phyloP scores from a whole-genome alignment of 2,329 filamentous ascomycete genomes.

The Lecanicillium sp. region DNA sequence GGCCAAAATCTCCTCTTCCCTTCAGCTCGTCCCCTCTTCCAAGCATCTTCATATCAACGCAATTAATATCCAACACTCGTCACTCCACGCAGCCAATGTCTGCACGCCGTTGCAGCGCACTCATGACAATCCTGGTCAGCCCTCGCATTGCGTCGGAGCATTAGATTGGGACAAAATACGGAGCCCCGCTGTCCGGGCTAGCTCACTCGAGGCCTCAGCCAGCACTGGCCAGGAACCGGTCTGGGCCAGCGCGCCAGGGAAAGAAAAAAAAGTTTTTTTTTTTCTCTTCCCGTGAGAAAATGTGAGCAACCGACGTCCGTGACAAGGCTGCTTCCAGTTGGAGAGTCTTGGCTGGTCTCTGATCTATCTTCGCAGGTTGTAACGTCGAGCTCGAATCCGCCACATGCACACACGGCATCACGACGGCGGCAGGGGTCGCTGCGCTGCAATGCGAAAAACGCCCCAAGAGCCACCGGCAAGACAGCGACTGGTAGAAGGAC shows the following conservation, averaged over 20 bases:
- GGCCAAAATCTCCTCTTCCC: not conserved
- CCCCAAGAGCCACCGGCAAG: not conserved
- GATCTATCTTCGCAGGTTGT: slow-evolving; percentile 8
- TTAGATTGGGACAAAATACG: slow-evolving; percentile 8
- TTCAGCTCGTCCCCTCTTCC: slow-evolving; percentile 4
- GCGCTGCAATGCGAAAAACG: not conserved
- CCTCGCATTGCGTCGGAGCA: not conserved
- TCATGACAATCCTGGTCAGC: not conserved
- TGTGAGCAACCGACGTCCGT: no score
- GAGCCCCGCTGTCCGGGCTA: not conserved
- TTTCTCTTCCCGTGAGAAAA: no score
- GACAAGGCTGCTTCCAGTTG: no score
- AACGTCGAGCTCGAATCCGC: slow-evolving; percentile 4
- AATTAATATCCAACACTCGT: slow-evolving; percentile 4
- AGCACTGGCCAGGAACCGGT: slow-evolving; percentile 3
- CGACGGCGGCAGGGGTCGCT: not conserved
- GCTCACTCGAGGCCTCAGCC: not conserved
- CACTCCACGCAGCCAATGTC: slow-evolving; percentile 5
- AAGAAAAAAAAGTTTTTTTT: not conserved
- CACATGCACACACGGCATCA: not conserved
- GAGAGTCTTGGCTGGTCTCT: not conserved
- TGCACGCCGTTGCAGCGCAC: not conserved
- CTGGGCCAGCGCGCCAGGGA: not conserved
- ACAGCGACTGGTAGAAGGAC: not conserved
- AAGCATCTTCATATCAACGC: not conserved